Base-by-base conservation (phyloP, 352 stramenopile genomes). In the Phytopythium aichiense region DNA sequence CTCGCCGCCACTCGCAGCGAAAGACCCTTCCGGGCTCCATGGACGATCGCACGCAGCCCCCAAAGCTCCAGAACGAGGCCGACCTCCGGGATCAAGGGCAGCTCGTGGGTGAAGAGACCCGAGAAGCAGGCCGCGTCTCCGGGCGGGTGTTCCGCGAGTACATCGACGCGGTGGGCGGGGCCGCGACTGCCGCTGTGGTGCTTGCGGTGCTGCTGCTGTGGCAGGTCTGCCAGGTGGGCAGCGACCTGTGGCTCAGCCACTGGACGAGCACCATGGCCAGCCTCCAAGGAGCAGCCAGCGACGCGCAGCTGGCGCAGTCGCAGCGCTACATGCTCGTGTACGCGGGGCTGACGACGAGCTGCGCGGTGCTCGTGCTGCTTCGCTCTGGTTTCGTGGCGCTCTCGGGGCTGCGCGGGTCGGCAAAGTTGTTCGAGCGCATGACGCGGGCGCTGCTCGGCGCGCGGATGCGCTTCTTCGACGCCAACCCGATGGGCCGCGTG, bases 391-490 rank as follows among this genome's bases (percentile, higher is more conserved):
- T 35, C 3, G 50, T 92, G 12, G 56, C 62, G 15, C 20, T 46
- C n/a, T 69, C 56, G 12, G 66, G 66, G 25, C 37, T 80, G 0
- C 66, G 54, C 23, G 61, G 60, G 2, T 77, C 71, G 4, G 31
- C 71, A 30, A 69, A 67, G 31, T 58, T 96, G 13, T 89, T 96
- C 66, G 66, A 95, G 48, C 59, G 81, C 33, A 68, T 95, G 40
- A 88, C 83, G n/a, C 67, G 75, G 22, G 75, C 72, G 25, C 81
- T 94, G 20, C 66, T 96, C n/a, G 59, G 67, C 28, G 82, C 88
- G 16, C 81, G 83, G 8, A 73, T 94, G 45, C 54, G 74, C 16
- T 95, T 95, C 64, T 95, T 94, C 68, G 86, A 96, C 71, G 82
- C 72, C 4, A 92, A 90, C 60, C 88, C 87, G 11, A 54, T 86